Evolutionary conservation across 805 yeast species (phyloP).

Genomic region (Clavispora phyllophila): DNA sequence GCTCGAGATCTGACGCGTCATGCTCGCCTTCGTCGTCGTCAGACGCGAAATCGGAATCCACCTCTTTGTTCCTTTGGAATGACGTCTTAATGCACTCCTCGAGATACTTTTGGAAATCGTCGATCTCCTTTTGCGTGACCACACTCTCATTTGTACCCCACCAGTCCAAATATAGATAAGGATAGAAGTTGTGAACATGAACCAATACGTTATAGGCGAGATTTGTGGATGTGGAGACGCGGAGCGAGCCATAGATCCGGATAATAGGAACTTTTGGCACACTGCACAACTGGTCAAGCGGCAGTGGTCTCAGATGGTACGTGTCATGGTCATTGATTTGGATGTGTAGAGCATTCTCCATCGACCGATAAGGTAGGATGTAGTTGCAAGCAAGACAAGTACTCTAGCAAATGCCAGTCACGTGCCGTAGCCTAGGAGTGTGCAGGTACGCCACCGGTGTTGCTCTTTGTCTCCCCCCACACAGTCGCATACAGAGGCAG

Average conservation of each 20-base stretch:
- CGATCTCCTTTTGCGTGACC: conserved; percentile 25
- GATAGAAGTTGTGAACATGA: conserved; percentile 82
- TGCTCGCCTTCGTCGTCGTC: conserved; percentile 7
- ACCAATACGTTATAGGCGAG: conserved; percentile 33
- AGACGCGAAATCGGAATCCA: conserved; percentile 7
- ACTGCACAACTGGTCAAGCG: conserved; percentile 43
- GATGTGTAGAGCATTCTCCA: conserved; percentile 20
- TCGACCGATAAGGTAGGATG: background rate
- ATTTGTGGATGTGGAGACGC: conserved; percentile 37
- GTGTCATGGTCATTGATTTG: conserved; percentile 63
- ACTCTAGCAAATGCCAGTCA: background rate
- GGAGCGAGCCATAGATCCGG: conserved; percentile 68
- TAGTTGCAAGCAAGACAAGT: too few species aligned
- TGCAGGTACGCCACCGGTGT: too few species aligned
- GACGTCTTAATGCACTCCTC: conserved; percentile 42
- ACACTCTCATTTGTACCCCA: conserved; percentile 29
- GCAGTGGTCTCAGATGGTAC: conserved; percentile 55
- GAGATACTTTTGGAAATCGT: conserved; percentile 35
- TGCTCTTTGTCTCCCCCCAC: too few species aligned
- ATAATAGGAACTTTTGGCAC: conserved; percentile 64
- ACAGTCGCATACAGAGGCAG: too few species aligned
- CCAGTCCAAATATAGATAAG: conserved; percentile 71
- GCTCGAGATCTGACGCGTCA: conserved; percentile 2
- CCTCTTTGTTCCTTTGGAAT: conserved; percentile 20
- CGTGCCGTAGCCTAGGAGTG: background rate